Evolutionary conservation across 306 rosid species (phyloP), one percentile per base, ranked within the genome.

Genomic region (Quercus cerris): DNA sequence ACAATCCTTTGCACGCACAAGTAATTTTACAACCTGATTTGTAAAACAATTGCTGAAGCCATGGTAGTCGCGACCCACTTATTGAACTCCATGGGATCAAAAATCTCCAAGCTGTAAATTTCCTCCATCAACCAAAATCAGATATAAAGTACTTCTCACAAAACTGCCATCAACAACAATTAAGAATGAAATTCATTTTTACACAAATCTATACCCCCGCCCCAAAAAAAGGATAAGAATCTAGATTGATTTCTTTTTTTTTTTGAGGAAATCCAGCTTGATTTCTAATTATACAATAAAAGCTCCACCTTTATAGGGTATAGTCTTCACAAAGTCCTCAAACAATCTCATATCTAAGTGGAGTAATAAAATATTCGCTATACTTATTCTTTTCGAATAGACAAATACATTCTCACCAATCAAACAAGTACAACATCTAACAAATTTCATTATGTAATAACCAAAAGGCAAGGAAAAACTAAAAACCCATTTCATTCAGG

Each of bases 41-140:
- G 23, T 23, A 23, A 23, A 23, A 23, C 23, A 23, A 23, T 23
- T 23, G 23, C 23, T 23, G 23, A 23, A 23, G 23, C 23, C 23
- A 23, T 23, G 23, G 23, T 23, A 23, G 23, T 23, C 23, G 23
- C 88, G 75, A 95, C 94, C 99, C 99, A 95, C 62, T 77, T 86
- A 67, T 88, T 80, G 71, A 93, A 95, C 89, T 86, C 82, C 71
- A 8, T 64, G 44, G 66, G 84, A 73, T 91, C 90, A 84, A 90
- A 94, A 56, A 64, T 57, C 91, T 90, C 94, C 74, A 80, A 82
- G 69, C 98, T 91, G 86, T 82, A 81, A 78, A 64, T 84, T 76
- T 27, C 75, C 75, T 23, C 59, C 66, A 80, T 59, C 67, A 12
- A 77, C 31, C 46, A 74, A 68, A 59, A 84, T 27, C 1, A 67